A percentile compares a stretch with the other conserved stretches of the same genome.
Conservation (phyloP, 495 filamentous ascomycete genomes). For the Hypoxylon lenormandii region DNA sequence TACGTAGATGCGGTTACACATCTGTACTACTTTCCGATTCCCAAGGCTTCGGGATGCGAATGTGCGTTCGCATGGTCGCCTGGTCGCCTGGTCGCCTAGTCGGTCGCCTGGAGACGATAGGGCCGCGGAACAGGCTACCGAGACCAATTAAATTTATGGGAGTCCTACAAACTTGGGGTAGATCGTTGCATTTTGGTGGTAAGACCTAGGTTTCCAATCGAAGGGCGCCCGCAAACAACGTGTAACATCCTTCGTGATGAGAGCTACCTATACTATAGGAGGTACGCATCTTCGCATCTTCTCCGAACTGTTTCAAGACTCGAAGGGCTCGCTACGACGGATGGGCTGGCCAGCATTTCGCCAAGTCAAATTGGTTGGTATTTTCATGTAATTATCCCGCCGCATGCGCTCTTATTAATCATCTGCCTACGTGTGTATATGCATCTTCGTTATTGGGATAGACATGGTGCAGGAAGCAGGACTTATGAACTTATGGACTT, state of each 20-base stretch:
- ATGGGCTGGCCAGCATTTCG: slow-evolving; percentile 6
- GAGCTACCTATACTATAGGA: not conserved
- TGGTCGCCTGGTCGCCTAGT: no score
- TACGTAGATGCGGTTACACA: slow-evolving; percentile 5
- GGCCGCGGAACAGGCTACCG: slow-evolving; percentile 4
- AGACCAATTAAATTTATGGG: not conserved
- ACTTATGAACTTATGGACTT: no score
- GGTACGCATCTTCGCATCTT: slow-evolving; percentile 3
- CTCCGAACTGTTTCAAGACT: slow-evolving; percentile 12
- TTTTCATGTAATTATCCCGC: slow-evolving; percentile 12
- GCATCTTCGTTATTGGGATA: slow-evolving; percentile 15
- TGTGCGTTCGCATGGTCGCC: not conserved
- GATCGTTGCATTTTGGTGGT: not conserved
- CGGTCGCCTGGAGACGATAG: not conserved
- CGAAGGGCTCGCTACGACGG: slow-evolving; percentile 4
- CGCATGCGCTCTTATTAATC: slow-evolving; percentile 20
- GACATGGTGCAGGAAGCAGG: slow-evolving; percentile 17
- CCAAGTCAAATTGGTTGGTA: slow-evolving; percentile 17
- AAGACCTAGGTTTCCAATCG: not conserved
- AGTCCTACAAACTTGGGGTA: slow-evolving; percentile 1
- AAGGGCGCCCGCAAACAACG: slow-evolving; percentile 8
- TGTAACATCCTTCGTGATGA: not conserved
- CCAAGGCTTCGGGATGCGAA: slow-evolving; percentile 11
- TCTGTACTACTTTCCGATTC: slow-evolving; percentile 6
- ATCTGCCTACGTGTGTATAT: not conserved